phyloP scores from a whole-genome alignment of 2,329 filamentous ascomycete genomes.

The Alternaria arborescens region DNA sequence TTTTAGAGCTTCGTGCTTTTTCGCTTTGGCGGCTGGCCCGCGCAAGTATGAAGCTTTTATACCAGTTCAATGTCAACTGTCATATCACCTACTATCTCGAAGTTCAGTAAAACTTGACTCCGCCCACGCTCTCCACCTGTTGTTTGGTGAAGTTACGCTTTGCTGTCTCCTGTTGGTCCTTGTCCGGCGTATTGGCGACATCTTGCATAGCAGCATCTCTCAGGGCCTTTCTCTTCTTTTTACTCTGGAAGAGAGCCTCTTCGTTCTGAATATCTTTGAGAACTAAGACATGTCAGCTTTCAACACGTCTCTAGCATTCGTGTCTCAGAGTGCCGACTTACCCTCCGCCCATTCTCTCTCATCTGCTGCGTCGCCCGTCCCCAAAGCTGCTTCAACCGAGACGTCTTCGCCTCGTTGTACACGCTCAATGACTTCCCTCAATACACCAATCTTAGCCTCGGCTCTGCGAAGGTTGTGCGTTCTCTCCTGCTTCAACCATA shows the following conservation, averaged over 20 bases:
- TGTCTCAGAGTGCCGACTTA: constrained; percentile 51
- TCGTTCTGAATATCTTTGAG: constrained; percentile 73
- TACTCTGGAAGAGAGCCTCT: constrained; percentile 61
- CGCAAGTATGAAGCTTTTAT: not conserved
- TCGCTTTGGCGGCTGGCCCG: constrained; percentile 3
- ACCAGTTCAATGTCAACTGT: not conserved
- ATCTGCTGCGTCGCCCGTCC: constrained; percentile 75
- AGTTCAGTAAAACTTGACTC: constrained; percentile 44
- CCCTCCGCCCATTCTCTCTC: constrained; percentile 91
- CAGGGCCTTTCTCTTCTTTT: constrained; percentile 44
- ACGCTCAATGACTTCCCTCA: constrained; percentile 74
- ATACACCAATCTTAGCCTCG: constrained; percentile 77
- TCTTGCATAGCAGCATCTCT: constrained; percentile 29
- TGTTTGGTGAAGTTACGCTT: constrained; percentile 28
- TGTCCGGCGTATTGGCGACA: constrained; percentile 4
- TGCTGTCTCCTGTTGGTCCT: constrained; percentile 43
- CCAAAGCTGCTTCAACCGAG: constrained; percentile 83
- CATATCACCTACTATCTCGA: not conserved
- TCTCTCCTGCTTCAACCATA: constrained; percentile 79
- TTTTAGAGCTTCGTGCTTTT: not conserved
- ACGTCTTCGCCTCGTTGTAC: constrained; percentile 47
- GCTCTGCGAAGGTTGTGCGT: constrained; percentile 76
- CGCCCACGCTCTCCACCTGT: constrained; percentile 42
- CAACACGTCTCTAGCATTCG: not conserved
- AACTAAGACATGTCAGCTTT: constrained; percentile 56